These are phyloP conservation scores for Chiua sp. DNA, from an alignment of 1,284 basidiomycete genomes.

Conservation along the genomic window DNA sequence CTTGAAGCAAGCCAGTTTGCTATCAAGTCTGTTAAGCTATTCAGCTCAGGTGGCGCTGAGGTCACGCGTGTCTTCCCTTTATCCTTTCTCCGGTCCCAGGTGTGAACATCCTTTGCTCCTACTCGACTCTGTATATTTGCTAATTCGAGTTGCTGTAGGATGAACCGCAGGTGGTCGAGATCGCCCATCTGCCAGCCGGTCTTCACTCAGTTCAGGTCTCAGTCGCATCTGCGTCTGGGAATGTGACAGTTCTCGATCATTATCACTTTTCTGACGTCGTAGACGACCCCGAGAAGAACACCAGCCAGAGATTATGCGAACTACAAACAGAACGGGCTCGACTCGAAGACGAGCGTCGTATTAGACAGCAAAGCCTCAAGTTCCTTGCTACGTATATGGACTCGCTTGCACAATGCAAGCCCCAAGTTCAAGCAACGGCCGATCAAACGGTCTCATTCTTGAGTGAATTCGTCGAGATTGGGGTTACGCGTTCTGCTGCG, in stretches of 20 bases:
- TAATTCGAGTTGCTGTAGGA: too few relatives aligned
- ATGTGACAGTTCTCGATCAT: too few relatives aligned
- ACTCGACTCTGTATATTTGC: too few relatives aligned
- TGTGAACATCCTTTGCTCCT: too few relatives aligned
- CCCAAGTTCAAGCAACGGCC: conserved; percentile 4
- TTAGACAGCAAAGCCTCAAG: conserved; percentile 26
- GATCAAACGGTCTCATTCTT: conserved; percentile 25
- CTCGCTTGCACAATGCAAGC: conserved; percentile 29
- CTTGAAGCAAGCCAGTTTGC: conserved; percentile 5
- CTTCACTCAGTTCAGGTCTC: too few relatives aligned
- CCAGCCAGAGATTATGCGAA: conserved; percentile 12
- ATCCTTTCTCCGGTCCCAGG: too few relatives aligned
- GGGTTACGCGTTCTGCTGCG: conserved; percentile 16
- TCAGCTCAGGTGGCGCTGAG: conserved; percentile 17
- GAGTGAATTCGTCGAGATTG: conserved; percentile 30
- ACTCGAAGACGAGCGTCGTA: conserved; percentile 23
- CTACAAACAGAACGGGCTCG: conserved; percentile 15
- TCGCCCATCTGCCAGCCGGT: too few relatives aligned
- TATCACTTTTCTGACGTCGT: too few relatives aligned
- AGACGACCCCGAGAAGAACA: neutral
- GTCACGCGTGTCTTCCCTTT: conserved; percentile 20
- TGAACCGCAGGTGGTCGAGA: too few relatives aligned
- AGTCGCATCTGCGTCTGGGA: too few relatives aligned
- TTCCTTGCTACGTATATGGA: conserved; percentile 36
- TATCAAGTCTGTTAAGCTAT: conserved; percentile 32